A percentile compares a stretch with the other conserved stretches of the same genome.
Conservation (phyloP, 345 rosid species). For the Pistacia vera region DNA sequence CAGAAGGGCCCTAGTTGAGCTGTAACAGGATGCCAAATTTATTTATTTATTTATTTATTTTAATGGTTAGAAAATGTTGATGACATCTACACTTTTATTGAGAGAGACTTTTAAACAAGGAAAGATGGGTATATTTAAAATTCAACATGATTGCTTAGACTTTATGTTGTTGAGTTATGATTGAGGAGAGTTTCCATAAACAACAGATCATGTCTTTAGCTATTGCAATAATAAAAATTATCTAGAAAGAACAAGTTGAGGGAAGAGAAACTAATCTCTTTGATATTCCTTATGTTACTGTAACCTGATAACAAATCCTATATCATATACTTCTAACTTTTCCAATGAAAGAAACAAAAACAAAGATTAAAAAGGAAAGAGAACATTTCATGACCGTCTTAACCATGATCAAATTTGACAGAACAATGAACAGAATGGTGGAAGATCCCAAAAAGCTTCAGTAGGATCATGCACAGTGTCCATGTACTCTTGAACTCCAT, state of each 20-base stretch:
- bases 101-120: conserved; percentile 4
- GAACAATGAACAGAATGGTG: conserved; percentile 53
- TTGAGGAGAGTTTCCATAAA: conserved; percentile 8
- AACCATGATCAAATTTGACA: conserved; percentile 19
- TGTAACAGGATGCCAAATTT: background rate
- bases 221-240: conserved; percentile 2
- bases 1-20: conserved; percentile 4
- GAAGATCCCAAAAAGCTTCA: conserved; percentile 76
- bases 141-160: conserved; percentile 21
- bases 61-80: background rate
- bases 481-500: conserved; percentile 69
- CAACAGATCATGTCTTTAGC: background rate
- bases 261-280: background rate
- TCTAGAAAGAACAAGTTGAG: background rate
- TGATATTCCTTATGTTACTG: background rate
- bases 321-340: background rate
- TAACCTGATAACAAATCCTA: conserved; percentile 9
- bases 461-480: conserved; percentile 48
- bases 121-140: background rate
- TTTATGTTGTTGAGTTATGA: conserved; percentile 7
- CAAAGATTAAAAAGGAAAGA: background rate
- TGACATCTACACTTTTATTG: background rate
- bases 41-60: background rate
- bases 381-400: background rate
- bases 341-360: background rate